phyloP scores from a whole-genome alignment of 176 grass and related monocot species.

The Bolboschoenus planiculmis region DNA sequence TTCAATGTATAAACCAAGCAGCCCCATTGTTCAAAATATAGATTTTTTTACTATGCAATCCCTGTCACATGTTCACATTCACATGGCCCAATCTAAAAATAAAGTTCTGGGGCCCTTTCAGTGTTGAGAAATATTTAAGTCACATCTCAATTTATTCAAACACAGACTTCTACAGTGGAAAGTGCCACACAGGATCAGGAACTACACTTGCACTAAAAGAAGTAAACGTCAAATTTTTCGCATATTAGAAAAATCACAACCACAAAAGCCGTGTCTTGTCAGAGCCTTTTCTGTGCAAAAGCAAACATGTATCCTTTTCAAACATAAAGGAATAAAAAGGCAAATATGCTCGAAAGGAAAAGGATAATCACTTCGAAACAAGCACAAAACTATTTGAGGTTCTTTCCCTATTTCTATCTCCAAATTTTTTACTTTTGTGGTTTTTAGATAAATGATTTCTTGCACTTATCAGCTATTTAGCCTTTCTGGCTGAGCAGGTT shows the following conservation, averaged over 20 bases:
- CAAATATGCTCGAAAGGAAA: background rate
- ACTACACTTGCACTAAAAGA: background rate
- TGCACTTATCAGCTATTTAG: background rate
- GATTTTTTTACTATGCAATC: background rate
- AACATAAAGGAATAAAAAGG: background rate
- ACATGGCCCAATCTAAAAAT: background rate
- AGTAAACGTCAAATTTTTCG: background rate
- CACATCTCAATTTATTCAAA: background rate
- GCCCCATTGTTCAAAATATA: background rate
- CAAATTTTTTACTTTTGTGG: background rate
- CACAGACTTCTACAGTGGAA: background rate
- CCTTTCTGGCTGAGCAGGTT: background rate
- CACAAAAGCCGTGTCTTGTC: background rate
- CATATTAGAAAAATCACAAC: background rate
- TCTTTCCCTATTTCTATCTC: background rate
- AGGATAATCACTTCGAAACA: background rate
- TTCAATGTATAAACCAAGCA: background rate
- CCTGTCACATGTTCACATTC: background rate
- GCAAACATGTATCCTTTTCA: background rate
- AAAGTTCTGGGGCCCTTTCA: background rate
- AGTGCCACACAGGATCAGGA: background rate
- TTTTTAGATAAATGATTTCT: background rate
- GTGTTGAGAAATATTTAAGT: background rate
- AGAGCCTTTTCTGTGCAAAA: background rate
- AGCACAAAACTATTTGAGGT: background rate